phyloP scores from a whole-genome alignment of 768 basidiomycete genomes.

The Vishniacozyma victoriae region DNA sequence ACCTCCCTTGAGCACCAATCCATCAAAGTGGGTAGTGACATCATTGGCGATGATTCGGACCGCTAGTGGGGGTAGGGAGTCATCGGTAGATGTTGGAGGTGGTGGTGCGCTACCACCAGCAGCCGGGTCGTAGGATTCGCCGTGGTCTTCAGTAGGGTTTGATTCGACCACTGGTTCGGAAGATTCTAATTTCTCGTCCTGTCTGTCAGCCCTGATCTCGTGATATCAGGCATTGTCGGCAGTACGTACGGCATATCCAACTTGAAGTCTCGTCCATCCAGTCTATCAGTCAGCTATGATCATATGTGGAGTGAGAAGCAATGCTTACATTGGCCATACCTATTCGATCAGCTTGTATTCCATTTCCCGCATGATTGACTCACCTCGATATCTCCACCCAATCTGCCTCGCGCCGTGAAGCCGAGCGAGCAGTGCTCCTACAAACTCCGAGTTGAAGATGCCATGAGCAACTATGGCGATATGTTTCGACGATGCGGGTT shows the following conservation, averaged over 20 bases:
- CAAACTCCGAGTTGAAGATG: constrained; percentile 49
- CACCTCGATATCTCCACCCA: constrained; percentile 41
- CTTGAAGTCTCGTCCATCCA: constrained; percentile 42
- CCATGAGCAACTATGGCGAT: constrained; percentile 50
- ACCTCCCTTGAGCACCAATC: constrained; percentile 61
- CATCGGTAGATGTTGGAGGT: constrained; percentile 8
- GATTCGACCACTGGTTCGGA: constrained; percentile 18
- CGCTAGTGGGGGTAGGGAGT: constrained; percentile 10
- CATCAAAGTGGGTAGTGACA: constrained; percentile 46
- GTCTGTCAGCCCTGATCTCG: constrained; percentile 15
- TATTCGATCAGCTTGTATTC: no score
- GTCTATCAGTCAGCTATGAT: constrained; percentile 20
- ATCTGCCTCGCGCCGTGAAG: constrained; percentile 22
- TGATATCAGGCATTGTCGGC: neutral
- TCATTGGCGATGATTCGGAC: constrained; percentile 43
- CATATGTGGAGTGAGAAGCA: neutral
- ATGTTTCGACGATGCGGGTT: constrained; percentile 27
- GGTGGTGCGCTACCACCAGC: constrained; percentile 15
- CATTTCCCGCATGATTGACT: constrained; percentile 2
- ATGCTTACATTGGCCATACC: constrained; percentile 43
- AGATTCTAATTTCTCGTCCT: constrained; percentile 18
- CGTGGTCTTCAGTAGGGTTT: no score
- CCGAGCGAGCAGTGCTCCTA: constrained; percentile 44
- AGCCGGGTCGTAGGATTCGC: constrained; percentile 23
- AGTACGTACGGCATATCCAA: constrained; percentile 26